These are phyloP conservation scores for Zygosaccharomyces lentus DNA, from an alignment of 805 yeast genomes.

Conservation along the genomic window DNA sequence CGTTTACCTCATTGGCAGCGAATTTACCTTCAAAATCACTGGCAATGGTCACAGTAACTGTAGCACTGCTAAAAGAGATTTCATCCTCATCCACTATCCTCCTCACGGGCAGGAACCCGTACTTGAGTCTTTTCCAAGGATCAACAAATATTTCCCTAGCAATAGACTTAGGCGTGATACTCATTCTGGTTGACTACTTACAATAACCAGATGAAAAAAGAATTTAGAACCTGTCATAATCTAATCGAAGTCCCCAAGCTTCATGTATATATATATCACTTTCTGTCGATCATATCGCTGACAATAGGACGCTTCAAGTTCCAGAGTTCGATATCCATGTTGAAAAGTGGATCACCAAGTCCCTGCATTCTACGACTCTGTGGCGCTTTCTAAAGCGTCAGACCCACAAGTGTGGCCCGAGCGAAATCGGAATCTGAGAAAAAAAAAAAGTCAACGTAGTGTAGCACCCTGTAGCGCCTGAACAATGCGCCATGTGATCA, in stretches of 20 bases:
- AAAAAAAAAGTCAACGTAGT: background rate
- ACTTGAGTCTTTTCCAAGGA: conserved; percentile 32
- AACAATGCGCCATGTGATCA: background rate
- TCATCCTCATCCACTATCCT: conserved; percentile 27
- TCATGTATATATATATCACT: background rate
- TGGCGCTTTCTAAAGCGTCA: background rate
- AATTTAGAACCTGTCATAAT: too few species aligned
- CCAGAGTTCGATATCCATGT: background rate
- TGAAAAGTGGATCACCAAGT: background rate
- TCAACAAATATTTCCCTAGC: conserved; percentile 23
- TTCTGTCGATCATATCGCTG: background rate
- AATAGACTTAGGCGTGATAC: conserved; percentile 2
- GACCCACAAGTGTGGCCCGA: background rate
- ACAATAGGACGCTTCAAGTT: background rate
- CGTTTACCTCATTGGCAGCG: too few species aligned
- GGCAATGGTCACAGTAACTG: background rate
- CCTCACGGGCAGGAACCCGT: conserved; percentile 34
- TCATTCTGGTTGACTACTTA: background rate
- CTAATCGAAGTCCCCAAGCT: too few species aligned
- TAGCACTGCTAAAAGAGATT: background rate
- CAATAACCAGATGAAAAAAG: background rate
- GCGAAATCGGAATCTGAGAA: background rate
- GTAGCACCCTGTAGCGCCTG: background rate
- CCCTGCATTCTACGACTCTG: background rate
- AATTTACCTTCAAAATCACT: too few species aligned